Conservation (phyloP, 192 early-diverging fungal genomes). For the Gorgonomyces haynaldii region DNA sequence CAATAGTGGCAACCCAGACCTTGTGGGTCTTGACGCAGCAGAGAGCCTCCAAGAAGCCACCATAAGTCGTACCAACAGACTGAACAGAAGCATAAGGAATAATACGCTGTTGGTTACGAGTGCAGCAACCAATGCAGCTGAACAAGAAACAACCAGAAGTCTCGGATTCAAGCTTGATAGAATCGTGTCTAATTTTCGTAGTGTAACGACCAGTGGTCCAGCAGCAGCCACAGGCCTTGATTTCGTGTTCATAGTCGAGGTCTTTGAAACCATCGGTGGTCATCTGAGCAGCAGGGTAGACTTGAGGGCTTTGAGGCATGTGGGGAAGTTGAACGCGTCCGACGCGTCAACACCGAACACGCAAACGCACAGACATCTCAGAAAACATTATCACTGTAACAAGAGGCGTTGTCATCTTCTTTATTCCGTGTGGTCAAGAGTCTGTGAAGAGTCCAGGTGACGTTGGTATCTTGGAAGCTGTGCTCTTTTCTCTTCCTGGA, state of each 20-base stretch:
- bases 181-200: background rate
- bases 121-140: slow-evolving; percentile 4
- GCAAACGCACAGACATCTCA: too few species aligned
- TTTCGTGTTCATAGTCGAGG: background rate
- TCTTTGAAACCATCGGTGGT: background rate
- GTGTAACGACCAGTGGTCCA: slow-evolving; percentile 1
- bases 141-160: background rate
- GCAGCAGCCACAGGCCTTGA: background rate
- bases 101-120: background rate
- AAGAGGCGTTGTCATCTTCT: too few species aligned
- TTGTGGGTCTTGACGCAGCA: background rate
- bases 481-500: too few species aligned
- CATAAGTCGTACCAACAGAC: slow-evolving; percentile 1
- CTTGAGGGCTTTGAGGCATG: too few species aligned
- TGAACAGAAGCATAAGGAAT: slow-evolving; percentile 6
- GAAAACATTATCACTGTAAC: too few species aligned
- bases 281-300: background rate
- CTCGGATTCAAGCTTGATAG: background rate
- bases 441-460: too few species aligned
- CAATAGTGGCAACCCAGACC: slow-evolving; percentile 2
- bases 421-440: too few species aligned
- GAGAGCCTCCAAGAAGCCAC: background rate
- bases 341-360: too few species aligned
- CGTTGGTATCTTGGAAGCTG: too few species aligned
- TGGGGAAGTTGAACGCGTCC: too few species aligned